phyloP scores from a whole-genome alignment of 2,329 filamentous ascomycete genomes.

The Westerdykella aurantiaca region DNA sequence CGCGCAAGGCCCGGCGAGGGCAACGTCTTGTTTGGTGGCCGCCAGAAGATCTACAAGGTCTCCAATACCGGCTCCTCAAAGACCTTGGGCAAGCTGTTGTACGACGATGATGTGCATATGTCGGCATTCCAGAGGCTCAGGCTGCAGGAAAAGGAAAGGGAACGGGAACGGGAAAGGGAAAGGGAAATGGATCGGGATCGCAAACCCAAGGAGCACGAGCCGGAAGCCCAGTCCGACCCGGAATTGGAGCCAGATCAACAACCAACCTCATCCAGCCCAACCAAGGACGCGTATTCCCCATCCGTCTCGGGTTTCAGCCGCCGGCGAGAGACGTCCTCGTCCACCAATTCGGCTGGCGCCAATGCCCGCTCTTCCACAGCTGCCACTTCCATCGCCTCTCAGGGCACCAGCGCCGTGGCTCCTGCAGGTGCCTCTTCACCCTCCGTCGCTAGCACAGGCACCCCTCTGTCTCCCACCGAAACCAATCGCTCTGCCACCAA shows the following conservation, averaged over 20 bases:
- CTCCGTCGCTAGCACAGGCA: constrained; percentile 13
- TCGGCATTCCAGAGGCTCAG: constrained; percentile 79
- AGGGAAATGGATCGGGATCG: constrained; percentile 8
- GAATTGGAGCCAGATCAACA: constrained; percentile 9
- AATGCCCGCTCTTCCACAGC: constrained; percentile 71
- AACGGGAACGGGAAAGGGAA: constrained; percentile 10
- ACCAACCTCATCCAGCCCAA: constrained; percentile 45
- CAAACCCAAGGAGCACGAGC: constrained; percentile 30
- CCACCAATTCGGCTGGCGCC: constrained; percentile 68
- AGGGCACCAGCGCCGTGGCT: constrained; percentile 35
- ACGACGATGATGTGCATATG: constrained; percentile 78
- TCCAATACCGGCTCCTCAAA: constrained; percentile 46
- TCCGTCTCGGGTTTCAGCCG: constrained; percentile 60
- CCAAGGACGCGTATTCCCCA: constrained; percentile 45
- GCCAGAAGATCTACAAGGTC: constrained; percentile 93
- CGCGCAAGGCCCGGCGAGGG: constrained; percentile 78
- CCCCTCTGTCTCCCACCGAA: constrained; percentile 28
- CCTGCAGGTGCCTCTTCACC: constrained; percentile 24
- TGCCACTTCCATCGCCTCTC: constrained; percentile 81
- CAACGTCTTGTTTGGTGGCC: constrained; percentile 88
- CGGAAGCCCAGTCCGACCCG: constrained; percentile 37
- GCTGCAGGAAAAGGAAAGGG: constrained; percentile 47
- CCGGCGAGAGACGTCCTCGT: constrained; percentile 77
- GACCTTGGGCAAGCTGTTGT: constrained; percentile 56
- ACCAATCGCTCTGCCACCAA: constrained; percentile 64